Conservation (phyloP, 1,284 basidiomycete genomes). For the Cryptococcus sp. region DNA sequence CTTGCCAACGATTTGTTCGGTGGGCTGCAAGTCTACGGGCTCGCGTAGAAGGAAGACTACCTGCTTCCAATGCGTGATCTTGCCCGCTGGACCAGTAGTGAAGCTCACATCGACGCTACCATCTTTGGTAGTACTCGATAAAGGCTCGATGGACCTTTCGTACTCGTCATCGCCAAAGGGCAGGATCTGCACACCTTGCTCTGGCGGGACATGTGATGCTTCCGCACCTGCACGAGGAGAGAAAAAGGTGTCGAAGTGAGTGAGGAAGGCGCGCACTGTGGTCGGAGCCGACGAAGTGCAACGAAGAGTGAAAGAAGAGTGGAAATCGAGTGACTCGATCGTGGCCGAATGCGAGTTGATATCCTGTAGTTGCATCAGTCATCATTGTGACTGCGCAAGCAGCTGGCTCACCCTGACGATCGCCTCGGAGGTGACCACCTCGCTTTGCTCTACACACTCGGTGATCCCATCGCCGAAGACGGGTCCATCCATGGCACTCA, state of each 20-base stretch:
- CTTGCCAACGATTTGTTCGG: conserved; percentile 72
- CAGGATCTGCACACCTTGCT: conserved; percentile 37
- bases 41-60: conserved; percentile 84
- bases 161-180: conserved; percentile 38
- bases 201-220: conserved; percentile 56
- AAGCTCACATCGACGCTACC: conserved; percentile 69
- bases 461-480: conserved; percentile 75
- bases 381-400: conserved; percentile 1
- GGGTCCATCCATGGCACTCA: conserved; percentile 70
- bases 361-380: conserved; percentile 57
- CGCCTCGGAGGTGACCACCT: conserved; percentile 67
- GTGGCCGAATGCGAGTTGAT: conserved; percentile 68
- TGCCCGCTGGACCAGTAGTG: conserved; percentile 80
- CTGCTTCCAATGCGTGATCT: conserved; percentile 98
- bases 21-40: conserved; percentile 71
- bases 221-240: conserved; percentile 57
- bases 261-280: conserved; percentile 76
- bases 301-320: conserved; percentile 68
- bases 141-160: conserved; percentile 24
- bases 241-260: conserved; percentile 97
- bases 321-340: conserved; percentile 73
- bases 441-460: conserved; percentile 71
- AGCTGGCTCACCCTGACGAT: conserved; percentile 64
- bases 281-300: conserved; percentile 63
- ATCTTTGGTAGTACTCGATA: conserved; percentile 29